Evolutionary conservation across 768 basidiomycete genomes (phyloP), one percentile per base, ranked within the genome.

Genomic region (Psilocybe tampanensis): DNA sequence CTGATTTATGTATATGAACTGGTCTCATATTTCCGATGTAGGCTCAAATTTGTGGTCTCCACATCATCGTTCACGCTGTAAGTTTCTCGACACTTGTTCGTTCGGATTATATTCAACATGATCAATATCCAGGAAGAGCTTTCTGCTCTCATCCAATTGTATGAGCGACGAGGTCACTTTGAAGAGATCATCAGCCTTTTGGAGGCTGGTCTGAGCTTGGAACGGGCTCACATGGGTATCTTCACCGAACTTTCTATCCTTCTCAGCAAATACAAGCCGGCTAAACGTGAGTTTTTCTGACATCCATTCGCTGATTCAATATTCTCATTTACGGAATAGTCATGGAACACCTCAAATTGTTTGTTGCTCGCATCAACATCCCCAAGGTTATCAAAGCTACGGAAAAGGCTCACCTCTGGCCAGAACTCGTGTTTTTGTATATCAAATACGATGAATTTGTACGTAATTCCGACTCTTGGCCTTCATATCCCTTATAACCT

Each of bases 11-110:
- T 19, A 41, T 18, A 12, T 15, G 12, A 33, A 19, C 33, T n/a
- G 41, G 59, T 33, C 62, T 47, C 62, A 47, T 61, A 29, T 41
- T 17, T 39, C 23, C 17, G 12, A 33, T 18, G 9, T 44, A 87
- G 87, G 96, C 97, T 32, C 95, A 98, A 83, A 98, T 99, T 67
- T 98, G 96, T 70, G 97, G 95, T 83, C 86, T 98, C 61, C 92
- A 99, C 70, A 90, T 99, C 67, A 88, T 99, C 60, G 97, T 99
- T 22, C 94, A 98, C 73, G 92, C 93, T 44, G 80, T 81, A 66
- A 54, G 78, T 66, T 15, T 36, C 45, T 33, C 42, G 17, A 43
- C 24, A 19, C 8, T 45, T 44, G 17, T 43, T 43, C 74, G 43
- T 21, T 15, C 11, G 15, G 71, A 52, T 56, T 71, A 70, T 52